Evolutionary conservation across 2,329 filamentous ascomycete genomes (phyloP).

Genomic region (Monilinia polystroma): DNA sequence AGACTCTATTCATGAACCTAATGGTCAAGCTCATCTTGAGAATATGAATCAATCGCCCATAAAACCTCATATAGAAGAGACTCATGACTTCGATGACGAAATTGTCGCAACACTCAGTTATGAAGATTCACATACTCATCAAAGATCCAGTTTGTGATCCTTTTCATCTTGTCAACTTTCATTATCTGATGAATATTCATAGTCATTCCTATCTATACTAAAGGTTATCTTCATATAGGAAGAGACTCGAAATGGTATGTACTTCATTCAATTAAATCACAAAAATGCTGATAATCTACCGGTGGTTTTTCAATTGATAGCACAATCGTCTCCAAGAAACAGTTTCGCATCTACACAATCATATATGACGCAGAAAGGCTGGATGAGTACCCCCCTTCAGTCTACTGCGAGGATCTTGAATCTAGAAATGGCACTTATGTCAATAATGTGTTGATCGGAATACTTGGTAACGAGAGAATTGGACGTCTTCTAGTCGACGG

Average conservation of each 20-base stretch:
- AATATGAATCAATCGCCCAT: neutral
- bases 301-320: conserved; percentile 47
- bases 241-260: conserved; percentile 38
- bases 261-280: neutral
- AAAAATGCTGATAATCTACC: conserved; percentile 4
- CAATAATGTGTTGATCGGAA: conserved; percentile 49
- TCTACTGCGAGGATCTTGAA: conserved; percentile 57
- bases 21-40: neutral
- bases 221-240: conserved; percentile 32
- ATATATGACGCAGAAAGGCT: conserved; percentile 46
- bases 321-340: conserved; percentile 49
- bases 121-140: conserved; percentile 10
- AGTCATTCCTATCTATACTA: conserved; percentile 18
- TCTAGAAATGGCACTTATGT: conserved; percentile 56
- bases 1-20: neutral
- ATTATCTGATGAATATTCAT: neutral
- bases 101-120: conserved; percentile 13
- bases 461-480: conserved; percentile 39
- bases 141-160: conserved; percentile 12
- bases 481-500: conserved; percentile 52
- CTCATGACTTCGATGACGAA: neutral
- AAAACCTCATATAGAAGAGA: neutral
- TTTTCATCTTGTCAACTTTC: neutral
- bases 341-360: conserved; percentile 57
- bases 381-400: conserved; percentile 40